phyloP scores from a whole-genome alignment of 179 eudicot species.

The Vitellaria paradoxa region DNA sequence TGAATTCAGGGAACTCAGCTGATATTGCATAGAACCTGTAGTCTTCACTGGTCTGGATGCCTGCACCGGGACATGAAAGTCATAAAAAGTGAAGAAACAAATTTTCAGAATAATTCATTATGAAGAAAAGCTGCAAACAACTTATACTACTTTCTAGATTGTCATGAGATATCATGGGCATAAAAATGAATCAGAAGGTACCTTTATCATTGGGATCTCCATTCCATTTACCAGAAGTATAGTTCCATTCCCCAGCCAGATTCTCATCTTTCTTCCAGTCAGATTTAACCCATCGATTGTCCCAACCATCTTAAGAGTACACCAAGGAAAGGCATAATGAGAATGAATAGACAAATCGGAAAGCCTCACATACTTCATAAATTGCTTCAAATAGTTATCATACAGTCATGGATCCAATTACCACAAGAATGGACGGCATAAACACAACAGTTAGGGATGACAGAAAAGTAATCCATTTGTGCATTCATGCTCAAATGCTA shows the following conservation, averaged over 20 bases:
- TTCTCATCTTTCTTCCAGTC: conserved; percentile 34
- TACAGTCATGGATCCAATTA: not conserved
- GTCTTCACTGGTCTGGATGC: conserved; percentile 51
- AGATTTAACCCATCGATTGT: conserved; percentile 32
- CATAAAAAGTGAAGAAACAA: not conserved
- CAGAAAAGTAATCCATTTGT: too few relatives aligned
- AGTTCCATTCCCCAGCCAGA: conserved; percentile 32
- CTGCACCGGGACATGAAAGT: conserved; percentile 29
- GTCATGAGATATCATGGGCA: not conserved
- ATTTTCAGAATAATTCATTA: not conserved
- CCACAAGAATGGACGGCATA: not conserved
- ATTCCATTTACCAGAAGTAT: conserved; percentile 32
- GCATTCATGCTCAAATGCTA: not conserved
- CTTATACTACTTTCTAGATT: not conserved
- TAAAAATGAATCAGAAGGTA: not conserved
- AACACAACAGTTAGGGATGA: not conserved
- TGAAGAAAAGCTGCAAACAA: not conserved
- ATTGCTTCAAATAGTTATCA: not conserved
- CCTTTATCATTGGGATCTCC: conserved; percentile 34
- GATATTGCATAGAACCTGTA: conserved; percentile 36
- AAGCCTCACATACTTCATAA: not conserved
- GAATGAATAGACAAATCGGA: not conserved
- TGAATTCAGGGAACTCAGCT: conserved; percentile 55
- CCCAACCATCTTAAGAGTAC: conserved; percentile 31
- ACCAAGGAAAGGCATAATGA: not conserved